Evolutionary conservation across 768 basidiomycete genomes (phyloP), one percentile per base, ranked within the genome.

Genomic region (Goffeauzyma gilvescens): DNA sequence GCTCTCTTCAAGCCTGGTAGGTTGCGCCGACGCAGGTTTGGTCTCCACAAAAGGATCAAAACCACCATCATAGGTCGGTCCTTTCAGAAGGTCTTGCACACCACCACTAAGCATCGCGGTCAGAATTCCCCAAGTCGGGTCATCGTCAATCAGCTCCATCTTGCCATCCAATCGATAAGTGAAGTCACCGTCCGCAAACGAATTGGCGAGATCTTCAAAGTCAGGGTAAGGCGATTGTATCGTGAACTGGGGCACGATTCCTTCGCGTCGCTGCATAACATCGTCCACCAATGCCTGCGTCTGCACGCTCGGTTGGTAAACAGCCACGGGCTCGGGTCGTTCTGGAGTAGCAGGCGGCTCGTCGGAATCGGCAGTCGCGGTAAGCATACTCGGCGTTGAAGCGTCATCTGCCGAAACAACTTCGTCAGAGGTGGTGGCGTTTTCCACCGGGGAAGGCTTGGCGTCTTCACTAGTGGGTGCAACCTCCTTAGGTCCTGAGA

Each of bases 251-350:
- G 41, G 41, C 2, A 37, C 28, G 6, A 33, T 26, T 10, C 47
- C 47, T 44, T 83, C 79, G 33, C 83, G 72, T 25, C 83, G 69
- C 17, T 74, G 74, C 56, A 75, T 78, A 28, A 89, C 73, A 51
- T 87, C 85, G 44, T 86, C 81, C 34, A 89, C 68, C 34, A 89
- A 69, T 1, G 80, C 81, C 49, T 78, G 78, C 2, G 81, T 83
- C 28, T 83, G 79, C 13, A 70, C 79, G 0, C 85, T 86, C 69
- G 86, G 81, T 55, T 86, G 83, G 60, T 87, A 89, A 5, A 75
- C 72, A 4, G 42, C n/a, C n/a, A n/a, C n/a, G n/a, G n/a, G n/a
- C n/a, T n/a, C n/a, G n/a, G n/a, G n/a, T n/a, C n/a, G n/a, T n/a
- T n/a, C n/a, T n/a, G n/a, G n/a, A n/a, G n/a, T n/a, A n/a, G n/a